Conservation (phyloP, 1,139 yeast species). For the Sugiyamaella xylanicola region DNA sequence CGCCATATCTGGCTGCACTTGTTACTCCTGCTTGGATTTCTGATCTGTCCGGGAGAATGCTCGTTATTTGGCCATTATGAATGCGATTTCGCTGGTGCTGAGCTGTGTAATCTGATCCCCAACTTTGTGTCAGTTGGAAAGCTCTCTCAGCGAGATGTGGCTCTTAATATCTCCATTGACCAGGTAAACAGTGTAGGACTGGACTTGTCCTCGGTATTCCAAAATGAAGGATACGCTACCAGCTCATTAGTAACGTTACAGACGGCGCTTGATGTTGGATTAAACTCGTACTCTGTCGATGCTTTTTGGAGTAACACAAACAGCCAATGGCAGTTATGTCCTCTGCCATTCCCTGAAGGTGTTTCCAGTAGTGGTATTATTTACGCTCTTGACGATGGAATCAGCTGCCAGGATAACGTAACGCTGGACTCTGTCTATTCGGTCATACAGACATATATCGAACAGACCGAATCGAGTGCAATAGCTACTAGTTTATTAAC, state of each 20-base stretch:
- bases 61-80: slow-evolving; percentile 12
- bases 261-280: slow-evolving; percentile 53
- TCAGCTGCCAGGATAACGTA: slow-evolving; percentile 50
- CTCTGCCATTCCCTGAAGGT: slow-evolving; percentile 37
- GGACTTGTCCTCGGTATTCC: slow-evolving; percentile 57
- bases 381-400: slow-evolving; percentile 15
- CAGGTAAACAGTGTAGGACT: slow-evolving; percentile 62
- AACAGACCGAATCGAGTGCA: slow-evolving; percentile 53
- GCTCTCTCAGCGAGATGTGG: slow-evolving; percentile 70
- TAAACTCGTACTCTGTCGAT: slow-evolving; percentile 58
- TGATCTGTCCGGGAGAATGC: background rate
- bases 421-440: slow-evolving; percentile 47
- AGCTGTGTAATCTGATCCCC: slow-evolving; percentile 29
- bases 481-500: slow-evolving; percentile 58
- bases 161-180: slow-evolving; percentile 57
- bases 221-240: slow-evolving; percentile 52
- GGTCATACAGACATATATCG: slow-evolving; percentile 47
- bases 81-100: slow-evolving; percentile 11
- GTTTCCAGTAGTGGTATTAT: slow-evolving; percentile 11
- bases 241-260: slow-evolving; percentile 47
- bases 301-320: slow-evolving; percentile 62
- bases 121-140: slow-evolving; percentile 44
- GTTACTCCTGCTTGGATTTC: background rate
- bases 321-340: slow-evolving; percentile 70
- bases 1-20: background rate